These are phyloP conservation scores for Rosa lucieae DNA, from an alignment of 306 rosid genomes.

Conservation along the genomic window DNA sequence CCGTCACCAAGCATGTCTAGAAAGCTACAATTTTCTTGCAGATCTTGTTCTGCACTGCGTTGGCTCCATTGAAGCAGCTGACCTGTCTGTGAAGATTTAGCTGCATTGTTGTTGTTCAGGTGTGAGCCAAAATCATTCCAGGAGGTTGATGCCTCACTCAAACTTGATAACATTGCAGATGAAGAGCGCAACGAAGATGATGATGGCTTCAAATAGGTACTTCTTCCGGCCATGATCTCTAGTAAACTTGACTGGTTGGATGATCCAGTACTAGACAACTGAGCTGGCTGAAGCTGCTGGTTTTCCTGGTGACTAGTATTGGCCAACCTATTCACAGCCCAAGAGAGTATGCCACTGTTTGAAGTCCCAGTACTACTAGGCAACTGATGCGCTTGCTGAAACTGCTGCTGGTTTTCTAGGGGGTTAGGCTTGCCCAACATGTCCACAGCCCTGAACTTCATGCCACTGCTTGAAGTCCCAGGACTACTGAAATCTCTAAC, in stretches of 20 bases:
- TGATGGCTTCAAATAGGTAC: constrained; percentile 4
- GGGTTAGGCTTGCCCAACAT: constrained; percentile 20
- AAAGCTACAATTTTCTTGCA: constrained; percentile 5
- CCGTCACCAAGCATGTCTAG: not conserved
- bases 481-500: constrained; percentile 14
- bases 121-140: constrained; percentile 2
- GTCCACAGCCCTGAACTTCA: constrained; percentile 22
- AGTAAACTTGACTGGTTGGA: constrained; percentile 14
- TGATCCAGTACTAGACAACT: not conserved
- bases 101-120: constrained; percentile 2
- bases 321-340: not conserved
- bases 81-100: constrained; percentile 7
- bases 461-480: constrained; percentile 3
- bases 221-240: constrained; percentile 15
- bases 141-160: constrained; percentile 9
- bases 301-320: not conserved
- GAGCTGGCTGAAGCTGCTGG: constrained; percentile 7
- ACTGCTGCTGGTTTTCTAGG: constrained; percentile 10
- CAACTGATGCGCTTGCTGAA: constrained; percentile 13
- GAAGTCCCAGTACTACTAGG: not conserved
- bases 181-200: constrained; percentile 4
- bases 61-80: constrained; percentile 1
- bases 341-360: not conserved
- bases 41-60: not conserved
- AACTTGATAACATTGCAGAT: not conserved